Base-by-base conservation (phyloP, 169 alveolate species). In the Eimeria sp. region DNA sequence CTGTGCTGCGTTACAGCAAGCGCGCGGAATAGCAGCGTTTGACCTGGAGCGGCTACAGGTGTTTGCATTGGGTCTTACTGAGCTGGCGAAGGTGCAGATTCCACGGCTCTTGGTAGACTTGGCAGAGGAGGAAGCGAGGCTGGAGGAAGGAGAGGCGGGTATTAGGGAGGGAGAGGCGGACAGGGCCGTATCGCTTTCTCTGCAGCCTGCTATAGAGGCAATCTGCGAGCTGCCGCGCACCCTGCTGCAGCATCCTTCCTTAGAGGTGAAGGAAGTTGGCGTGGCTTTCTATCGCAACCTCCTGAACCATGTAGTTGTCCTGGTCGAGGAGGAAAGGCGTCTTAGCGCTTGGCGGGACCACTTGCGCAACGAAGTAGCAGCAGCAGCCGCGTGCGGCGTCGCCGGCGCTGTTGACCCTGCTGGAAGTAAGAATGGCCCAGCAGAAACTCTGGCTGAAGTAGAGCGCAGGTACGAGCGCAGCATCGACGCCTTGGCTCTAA, bases 161-260 rank as follows among this genome's bases (percentile, higher is more conserved):
- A 80, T 16, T 16, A 80, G 71, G n/a, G 43, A 18, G n/a, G 85
- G 85, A 46, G 66, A 33, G 56, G 71, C 89, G 3, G 46, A 6
- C n/a, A 68, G 18, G 43, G 71, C 71, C 49, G 43, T 56, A n/a
- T 68, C 89, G 25, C 49, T 54, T 11, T 30, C 89, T 11, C 77
- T 85, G 91, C 77, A 85, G 60, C 91, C 91, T 46, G 58, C 74
- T n/a, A 46, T 85, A 30, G 91, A 85, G 58, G 66, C 37, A 18
- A 85, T 85, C 56, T 85, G 91, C 33, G 91, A 85, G 91, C 91
- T 71, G 49, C 62, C 85, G 2, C 33, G 76, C 23, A 85, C 85
- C 58, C 82, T 95, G 95, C 46, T 95, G 89, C 52, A 49, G 62
- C 96, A 95, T 54, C 95, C 94, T 37, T 95, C 95, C 25, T 82